Evolutionary conservation across 2,329 filamentous ascomycete genomes (phyloP), one percentile per base, ranked within the genome.

Genomic region (Fonsecaea pugnacius): DNA sequence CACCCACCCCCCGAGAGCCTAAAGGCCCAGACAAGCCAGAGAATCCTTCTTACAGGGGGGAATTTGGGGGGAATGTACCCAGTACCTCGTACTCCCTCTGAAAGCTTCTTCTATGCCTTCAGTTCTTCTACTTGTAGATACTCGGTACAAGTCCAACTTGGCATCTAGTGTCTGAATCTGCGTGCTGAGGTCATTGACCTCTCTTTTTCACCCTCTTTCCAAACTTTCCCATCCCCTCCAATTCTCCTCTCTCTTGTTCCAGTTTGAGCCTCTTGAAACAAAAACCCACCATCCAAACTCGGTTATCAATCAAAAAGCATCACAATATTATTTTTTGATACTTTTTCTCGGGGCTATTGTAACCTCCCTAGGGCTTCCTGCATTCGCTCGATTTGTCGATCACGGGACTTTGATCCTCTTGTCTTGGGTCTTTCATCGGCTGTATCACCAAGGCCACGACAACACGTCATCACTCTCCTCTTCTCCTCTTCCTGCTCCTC

Each of bases 121-220:
- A 5, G 27, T 30, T 30, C 4, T 30, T 30, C 27, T 30, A 30
- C 27, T 30, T 6, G 27, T 30, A 30, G 27, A 6, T 38, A 16
- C 36, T 43, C 9, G 16, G 5, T n/a, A 6, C 38, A 43, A 43
- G n/a, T 43, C n/a, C n/a, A 43, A 43, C 38, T 53, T 38, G 8
- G 14, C 35, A 14, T 51, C 48, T 36, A 8, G 52, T 38, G 14
- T 51, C 30, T 30, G n/a, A n/a, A 43, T 53, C 53, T 56, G 51
- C 52, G 46, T 35, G 33, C 62, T 65, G 62, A 65, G 58, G 62
- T 66, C 64, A 66, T 66, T 60, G 60, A 54, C 54, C 43, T 66
- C 59, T 60, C 33, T 51, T 55, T 55, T 58, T 32, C 60, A 48
- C 30, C 54, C 48, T 59, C 46, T 54, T 40, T 18, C 27, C 27